Evolutionary conservation across 2,329 filamentous ascomycete species (phyloP), one percentile per base, ranked within the genome.

Genomic region (Pseudogymnoascus verrucosus): DNA sequence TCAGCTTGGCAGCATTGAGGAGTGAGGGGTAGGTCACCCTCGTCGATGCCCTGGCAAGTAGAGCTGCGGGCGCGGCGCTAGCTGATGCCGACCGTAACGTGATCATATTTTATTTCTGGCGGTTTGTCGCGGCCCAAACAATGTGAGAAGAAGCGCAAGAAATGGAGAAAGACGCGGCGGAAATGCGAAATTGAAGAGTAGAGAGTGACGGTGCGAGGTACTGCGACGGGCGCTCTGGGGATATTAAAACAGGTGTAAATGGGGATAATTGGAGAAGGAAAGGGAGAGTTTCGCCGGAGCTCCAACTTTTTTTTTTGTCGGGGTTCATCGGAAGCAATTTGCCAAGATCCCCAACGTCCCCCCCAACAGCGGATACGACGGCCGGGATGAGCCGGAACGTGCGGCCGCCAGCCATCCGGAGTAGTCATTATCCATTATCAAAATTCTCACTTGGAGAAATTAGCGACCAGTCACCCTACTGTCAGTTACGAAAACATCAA

Each of bases 41-140:
- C 42, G 44, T 67, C 61, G 62, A 28, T 34, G 65, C 68, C 68
- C 67, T 68, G 68, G 70, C 68, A 62, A 66, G 39, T 61, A 62
- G 64, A 61, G 63, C 65, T 65, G 64, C 65, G 47, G 34, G 44
- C 26, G 59, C 68, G 67, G 69, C 65, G 65, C 62, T 67, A 44
- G 64, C 63, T 63, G 66, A 64, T 66, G 68, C 70, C 66, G 68
- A 70, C 61, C 69, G 69, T 51, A 70, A 60, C 36, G 54, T 37
- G 54, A 60, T 34, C 54, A 60, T 60, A 12, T 34, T 34, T 39
- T 60, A 12, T 34, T 34, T 39, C 21, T 60, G 57, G 14, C 36
- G 31, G 57, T 36, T 60, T 60, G 31, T 37, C 16, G 23, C 44
- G 44, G 44, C 23, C 23, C 44, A 51, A 51, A 10, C 23, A 51